A percentile compares a stretch with the other conserved stretches of the same genome.
Evolutionary conservation across 2,329 filamentous ascomycete genomes (phyloP).

Genomic region (Trichophyton simii): DNA sequence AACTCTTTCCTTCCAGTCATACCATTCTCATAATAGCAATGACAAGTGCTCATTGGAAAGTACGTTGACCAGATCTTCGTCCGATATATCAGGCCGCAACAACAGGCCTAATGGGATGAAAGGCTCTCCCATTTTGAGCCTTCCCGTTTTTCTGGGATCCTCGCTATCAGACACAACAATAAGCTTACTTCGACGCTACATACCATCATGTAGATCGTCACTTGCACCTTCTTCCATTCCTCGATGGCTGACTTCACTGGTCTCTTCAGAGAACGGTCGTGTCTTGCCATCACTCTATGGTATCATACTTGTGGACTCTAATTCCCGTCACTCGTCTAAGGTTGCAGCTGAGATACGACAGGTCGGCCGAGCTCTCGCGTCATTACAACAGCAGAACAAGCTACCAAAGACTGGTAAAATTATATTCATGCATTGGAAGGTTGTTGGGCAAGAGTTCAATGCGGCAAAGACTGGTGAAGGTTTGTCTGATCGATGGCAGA

Average conservation of each 20-base stretch:
- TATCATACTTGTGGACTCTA: conserved; percentile 20
- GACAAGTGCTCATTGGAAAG: not conserved
- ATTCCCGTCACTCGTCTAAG: not conserved
- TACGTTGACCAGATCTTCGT: not conserved
- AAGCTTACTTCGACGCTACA: not conserved
- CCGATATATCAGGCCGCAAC: not conserved
- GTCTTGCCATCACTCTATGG: conserved; percentile 11
- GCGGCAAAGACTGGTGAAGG: not conserved
- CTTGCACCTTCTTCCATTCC: not conserved
- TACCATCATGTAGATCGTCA: conserved; percentile 1
- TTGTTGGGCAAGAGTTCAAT: not conserved
- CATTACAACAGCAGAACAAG: conserved; percentile 15
- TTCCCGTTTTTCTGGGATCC: conserved; percentile 3
- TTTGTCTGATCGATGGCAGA: conserved; percentile 18
- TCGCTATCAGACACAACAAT: not conserved
- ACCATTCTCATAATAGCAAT: not conserved
- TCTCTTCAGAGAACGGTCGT: not conserved
- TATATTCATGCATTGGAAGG: conserved; percentile 22
- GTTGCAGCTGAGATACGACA: conserved; percentile 13
- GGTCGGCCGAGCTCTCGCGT: conserved; percentile 16
- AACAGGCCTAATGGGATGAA: not conserved
- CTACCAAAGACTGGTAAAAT: conserved; percentile 18
- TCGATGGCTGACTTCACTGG: conserved; percentile 1
- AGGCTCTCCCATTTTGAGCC: not conserved
- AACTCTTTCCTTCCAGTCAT: not conserved